Evolutionary conservation across 768 basidiomycete genomes (phyloP).

Genomic region (Tylopilus plumbeoviolaceoides): DNA sequence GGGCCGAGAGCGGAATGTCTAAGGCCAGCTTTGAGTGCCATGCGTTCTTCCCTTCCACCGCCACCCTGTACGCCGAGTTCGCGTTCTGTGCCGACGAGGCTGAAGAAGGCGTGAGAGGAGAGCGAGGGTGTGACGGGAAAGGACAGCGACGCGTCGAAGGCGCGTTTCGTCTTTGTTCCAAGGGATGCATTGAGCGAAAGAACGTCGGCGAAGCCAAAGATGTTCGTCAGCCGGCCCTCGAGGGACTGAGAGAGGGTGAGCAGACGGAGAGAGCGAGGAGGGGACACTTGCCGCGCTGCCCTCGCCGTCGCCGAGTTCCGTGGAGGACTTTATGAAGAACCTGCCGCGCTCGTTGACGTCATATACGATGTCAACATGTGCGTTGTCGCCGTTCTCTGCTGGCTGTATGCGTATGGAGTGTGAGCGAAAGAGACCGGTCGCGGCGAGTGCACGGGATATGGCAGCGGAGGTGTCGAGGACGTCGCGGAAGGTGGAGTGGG

Average conservation of each 20-base stretch:
- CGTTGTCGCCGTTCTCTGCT: constrained; percentile 47
- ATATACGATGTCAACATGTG: constrained; percentile 79
- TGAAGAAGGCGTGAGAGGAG: constrained; percentile 64
- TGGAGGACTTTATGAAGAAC: constrained; percentile 75
- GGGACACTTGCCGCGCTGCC: constrained; percentile 74
- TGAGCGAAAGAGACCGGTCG: constrained; percentile 73
- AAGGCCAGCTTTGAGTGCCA: constrained; percentile 68
- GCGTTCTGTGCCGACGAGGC: constrained; percentile 68
- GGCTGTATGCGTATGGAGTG: constrained; percentile 63
- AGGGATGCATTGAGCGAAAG: constrained; percentile 78
- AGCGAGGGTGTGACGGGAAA: constrained; percentile 62
- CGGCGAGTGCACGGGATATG: constrained; percentile 60
- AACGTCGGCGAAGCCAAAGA: constrained; percentile 88
- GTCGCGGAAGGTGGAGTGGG: constrained; percentile 46
- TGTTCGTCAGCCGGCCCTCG: constrained; percentile 78
- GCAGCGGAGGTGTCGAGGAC: constrained; percentile 67
- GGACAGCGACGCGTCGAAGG: constrained; percentile 68
- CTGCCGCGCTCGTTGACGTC: constrained; percentile 72
- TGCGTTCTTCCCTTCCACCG: constrained; percentile 31
- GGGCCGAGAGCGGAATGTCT: constrained; percentile 19
- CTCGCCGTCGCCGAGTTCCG: constrained; percentile 91
- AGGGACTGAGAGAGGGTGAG: constrained; percentile 48
- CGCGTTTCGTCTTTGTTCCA: constrained; percentile 83
- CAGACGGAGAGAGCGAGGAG: neutral
- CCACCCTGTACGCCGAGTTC: constrained; percentile 50